Evolutionary conservation across 129 eudicot genomes (phyloP).

Genomic region (Centaurea solstitialis): DNA sequence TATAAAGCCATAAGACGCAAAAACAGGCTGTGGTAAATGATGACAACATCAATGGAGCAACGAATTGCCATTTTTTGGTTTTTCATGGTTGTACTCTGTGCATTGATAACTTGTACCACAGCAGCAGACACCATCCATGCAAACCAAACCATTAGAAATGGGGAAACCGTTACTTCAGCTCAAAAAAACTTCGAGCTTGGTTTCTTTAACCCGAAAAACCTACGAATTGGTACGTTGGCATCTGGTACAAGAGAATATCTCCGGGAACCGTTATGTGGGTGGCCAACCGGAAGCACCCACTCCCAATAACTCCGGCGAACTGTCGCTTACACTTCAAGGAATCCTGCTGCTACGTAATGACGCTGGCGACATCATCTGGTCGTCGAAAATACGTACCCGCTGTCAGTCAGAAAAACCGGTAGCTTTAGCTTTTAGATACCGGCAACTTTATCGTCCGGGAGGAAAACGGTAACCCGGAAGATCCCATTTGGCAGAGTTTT

Average conservation of each 20-base stretch:
- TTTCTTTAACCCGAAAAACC: constrained; percentile 16
- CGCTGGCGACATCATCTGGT: constrained; percentile 22
- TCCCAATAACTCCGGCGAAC: not conserved
- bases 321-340: no score
- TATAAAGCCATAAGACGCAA: not conserved
- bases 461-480: not conserved
- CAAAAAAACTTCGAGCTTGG: not conserved
- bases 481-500: constrained; percentile 49
- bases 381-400: not conserved
- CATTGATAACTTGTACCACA: not conserved
- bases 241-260: constrained; percentile 37
- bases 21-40: not conserved
- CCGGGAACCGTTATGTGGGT: constrained; percentile 32
- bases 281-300: constrained; percentile 39
- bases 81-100: not conserved
- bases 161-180: constrained; percentile 20
- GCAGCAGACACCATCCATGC: constrained; percentile 15
- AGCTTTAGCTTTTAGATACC: constrained; percentile 34
- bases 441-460: no score
- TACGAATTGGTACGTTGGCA: constrained; percentile 29
- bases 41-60: not conserved
- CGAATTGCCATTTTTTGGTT: not conserved
- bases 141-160: constrained; percentile 22
- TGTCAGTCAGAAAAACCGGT: not conserved
- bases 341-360: no score